A percentile compares a stretch with the other conserved stretches of the same genome.
phyloP scores from a whole-genome alignment of 176 grass and related monocot genomes.

The Aegilops sharonensis region DNA sequence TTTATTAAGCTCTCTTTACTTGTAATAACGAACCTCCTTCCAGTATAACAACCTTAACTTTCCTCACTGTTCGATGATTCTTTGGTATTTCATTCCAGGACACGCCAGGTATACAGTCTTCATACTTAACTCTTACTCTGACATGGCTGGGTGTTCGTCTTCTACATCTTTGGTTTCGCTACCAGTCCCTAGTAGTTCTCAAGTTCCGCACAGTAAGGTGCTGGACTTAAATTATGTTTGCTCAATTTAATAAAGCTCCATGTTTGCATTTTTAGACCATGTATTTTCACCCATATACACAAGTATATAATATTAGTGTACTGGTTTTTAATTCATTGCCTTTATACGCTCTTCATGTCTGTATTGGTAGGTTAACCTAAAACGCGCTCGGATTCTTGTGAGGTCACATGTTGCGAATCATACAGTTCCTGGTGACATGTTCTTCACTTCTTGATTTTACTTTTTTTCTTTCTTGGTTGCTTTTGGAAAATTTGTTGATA shows the following conservation, averaged over 20 bases:
- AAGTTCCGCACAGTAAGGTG: conserved; percentile 91
- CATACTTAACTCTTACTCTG: conserved; percentile 60
- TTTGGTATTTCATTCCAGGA: conserved; percentile 56
- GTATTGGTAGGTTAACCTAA: conserved; percentile 77
- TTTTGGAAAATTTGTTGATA: conserved; percentile 16
- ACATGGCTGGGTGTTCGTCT: conserved; percentile 76
- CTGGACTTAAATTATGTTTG: conserved; percentile 47
- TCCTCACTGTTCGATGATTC: not conserved
- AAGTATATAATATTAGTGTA: not conserved
- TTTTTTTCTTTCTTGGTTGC: conserved; percentile 5
- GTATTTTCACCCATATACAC: not conserved
- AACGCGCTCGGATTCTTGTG: conserved; percentile 87
- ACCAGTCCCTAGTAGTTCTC: conserved; percentile 79
- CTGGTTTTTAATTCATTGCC: not conserved
- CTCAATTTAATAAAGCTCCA: conserved; percentile 9
- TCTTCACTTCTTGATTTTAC: conserved; percentile 25
- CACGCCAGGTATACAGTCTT: conserved; percentile 65
- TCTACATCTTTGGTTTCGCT: conserved; percentile 90
- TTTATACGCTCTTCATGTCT: not conserved
- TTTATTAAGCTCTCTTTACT: conserved; percentile 31
- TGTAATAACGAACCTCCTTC: conserved; percentile 6
- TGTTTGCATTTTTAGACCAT: conserved; percentile 3
- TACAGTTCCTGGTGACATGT: conserved; percentile 75
- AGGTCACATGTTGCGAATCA: conserved; percentile 70
- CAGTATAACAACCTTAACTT: not conserved